A percentile compares a stretch with the other conserved stretches of the same genome.
Evolutionary conservation across 805 yeast genomes (phyloP).

Genomic region (Nakazawaea ernobii): DNA sequence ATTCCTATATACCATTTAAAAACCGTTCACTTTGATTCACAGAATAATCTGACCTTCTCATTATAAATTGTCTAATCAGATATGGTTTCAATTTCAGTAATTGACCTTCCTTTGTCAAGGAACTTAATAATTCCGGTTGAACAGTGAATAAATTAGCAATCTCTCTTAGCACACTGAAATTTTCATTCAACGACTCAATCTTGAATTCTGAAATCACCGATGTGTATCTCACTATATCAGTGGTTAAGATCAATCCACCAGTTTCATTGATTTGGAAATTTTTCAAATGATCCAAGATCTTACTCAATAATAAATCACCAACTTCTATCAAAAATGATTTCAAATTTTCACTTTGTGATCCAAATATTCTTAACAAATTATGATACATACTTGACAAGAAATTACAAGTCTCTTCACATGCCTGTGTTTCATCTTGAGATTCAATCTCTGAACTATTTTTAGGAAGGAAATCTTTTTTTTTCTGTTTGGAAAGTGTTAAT

Average conservation of each 20-base stretch:
- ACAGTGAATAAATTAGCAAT: constrained; percentile 82
- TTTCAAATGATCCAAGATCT: constrained; percentile 65
- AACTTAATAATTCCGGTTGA: constrained; percentile 71
- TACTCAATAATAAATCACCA: constrained; percentile 52
- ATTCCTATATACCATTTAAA: constrained; percentile 19
- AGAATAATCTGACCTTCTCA: constrained; percentile 66
- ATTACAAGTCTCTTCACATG: constrained; percentile 58
- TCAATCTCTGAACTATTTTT: constrained; percentile 25
- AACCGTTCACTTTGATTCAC: constrained; percentile 44
- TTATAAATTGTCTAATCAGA: constrained; percentile 58
- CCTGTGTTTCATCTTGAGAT: constrained; percentile 52
- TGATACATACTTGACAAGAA: constrained; percentile 37
- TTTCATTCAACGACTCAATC: constrained; percentile 51
- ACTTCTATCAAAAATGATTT: constrained; percentile 45
- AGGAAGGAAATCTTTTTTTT: constrained; percentile 62
- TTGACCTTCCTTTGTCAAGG: constrained; percentile 78
- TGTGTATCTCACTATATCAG: constrained; percentile 77
- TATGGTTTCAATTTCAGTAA: constrained; percentile 59
- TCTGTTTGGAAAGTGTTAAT: constrained; percentile 55
- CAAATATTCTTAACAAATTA: constrained; percentile 8
- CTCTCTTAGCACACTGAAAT: constrained; percentile 69
- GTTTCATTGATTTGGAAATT: constrained; percentile 70
- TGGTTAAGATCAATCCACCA: constrained; percentile 79
- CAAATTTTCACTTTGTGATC: constrained; percentile 35
- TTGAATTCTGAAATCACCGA: constrained; percentile 63